A percentile compares a stretch with the other conserved stretches of the same genome.
Conservation (phyloP, 176 grass and related monocot species). For the Zizania latifolia region DNA sequence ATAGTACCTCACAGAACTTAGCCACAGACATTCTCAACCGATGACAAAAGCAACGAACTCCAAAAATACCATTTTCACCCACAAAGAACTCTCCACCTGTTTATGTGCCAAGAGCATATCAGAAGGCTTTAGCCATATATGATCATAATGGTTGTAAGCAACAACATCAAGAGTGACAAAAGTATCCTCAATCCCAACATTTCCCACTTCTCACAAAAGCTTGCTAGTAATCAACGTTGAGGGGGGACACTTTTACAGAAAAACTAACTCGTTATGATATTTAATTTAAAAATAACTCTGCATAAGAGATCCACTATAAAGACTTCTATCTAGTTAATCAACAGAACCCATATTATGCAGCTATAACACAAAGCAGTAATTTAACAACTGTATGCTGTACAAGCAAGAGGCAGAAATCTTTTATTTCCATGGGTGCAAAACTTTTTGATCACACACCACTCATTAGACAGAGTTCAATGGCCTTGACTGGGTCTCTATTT, state of each 20-base stretch:
- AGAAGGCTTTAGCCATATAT: conserved; percentile 11
- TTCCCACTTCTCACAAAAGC: conserved; percentile 12
- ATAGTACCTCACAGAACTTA: conserved; percentile 81
- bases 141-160: neutral
- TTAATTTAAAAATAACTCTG: neutral
- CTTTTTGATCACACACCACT: neutral
- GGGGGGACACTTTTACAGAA: neutral
- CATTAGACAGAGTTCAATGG: conserved; percentile 1
- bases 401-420: neutral
- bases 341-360: neutral
- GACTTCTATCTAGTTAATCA: neutral
- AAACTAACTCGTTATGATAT: neutral
- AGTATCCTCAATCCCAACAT: neutral
- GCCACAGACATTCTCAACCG: conserved; percentile 71
- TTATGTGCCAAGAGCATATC: conserved; percentile 17
- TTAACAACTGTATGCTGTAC: neutral
- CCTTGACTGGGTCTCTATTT: neutral
- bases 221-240: neutral
- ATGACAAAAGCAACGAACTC: conserved; percentile 76
- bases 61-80: conserved; percentile 57
- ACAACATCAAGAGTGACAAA: conserved; percentile 4
- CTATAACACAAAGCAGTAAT: neutral
- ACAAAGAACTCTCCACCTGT: conserved; percentile 80
- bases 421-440: neutral
- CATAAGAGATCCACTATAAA: neutral